phyloP scores from a whole-genome alignment of 1,284 basidiomycete species.

The Cryptococcus sp. region DNA sequence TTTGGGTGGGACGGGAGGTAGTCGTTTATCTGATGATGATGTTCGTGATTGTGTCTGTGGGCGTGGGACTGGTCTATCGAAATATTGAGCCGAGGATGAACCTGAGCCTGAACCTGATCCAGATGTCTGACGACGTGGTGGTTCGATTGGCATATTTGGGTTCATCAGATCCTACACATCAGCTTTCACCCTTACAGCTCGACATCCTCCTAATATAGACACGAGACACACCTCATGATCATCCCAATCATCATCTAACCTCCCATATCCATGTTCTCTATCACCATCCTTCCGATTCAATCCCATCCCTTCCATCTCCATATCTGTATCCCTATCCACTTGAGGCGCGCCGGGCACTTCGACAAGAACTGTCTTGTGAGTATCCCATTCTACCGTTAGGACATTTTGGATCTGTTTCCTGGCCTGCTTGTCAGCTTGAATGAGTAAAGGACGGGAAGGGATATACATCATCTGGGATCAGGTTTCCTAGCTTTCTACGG shows the following conservation, averaged over 20 bases:
- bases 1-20: neutral
- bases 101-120: no score
- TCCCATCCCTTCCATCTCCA: slow-evolving; percentile 28
- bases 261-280: slow-evolving; percentile 19
- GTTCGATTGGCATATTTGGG: neutral
- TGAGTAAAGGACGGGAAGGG: neutral
- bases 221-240: slow-evolving; percentile 23
- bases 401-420: slow-evolving; percentile 32
- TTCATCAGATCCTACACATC: neutral
- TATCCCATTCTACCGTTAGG: slow-evolving; percentile 42
- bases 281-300: slow-evolving; percentile 3
- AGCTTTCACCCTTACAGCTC: no score
- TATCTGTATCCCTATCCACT: slow-evolving; percentile 10
- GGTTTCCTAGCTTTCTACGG: neutral
- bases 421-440: neutral
- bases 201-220: no score
- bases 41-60: neutral
- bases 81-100: neutral
- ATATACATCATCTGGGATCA: neutral
- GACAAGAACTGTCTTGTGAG: slow-evolving; percentile 39
- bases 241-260: slow-evolving; percentile 26
- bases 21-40: neutral
- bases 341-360: slow-evolving; percentile 23
- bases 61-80: neutral
- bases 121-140: no score